Conservation (phyloP, 83 land plant species). For the Isoetes engelmannii region DNA sequence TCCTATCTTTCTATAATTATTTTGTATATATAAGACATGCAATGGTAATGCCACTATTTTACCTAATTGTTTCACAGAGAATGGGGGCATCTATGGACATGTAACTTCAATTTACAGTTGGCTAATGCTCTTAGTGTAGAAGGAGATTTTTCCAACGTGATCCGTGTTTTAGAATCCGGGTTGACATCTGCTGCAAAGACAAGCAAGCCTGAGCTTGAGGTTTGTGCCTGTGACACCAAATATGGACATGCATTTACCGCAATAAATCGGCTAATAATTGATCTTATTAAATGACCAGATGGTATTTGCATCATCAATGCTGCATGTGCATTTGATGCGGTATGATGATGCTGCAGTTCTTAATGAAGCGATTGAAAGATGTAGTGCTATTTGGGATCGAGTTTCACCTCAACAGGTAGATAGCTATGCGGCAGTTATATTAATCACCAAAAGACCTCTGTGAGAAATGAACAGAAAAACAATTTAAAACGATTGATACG, state of each 20-base stretch:
- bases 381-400: constrained; percentile 54
- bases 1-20: neutral
- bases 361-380: constrained; percentile 37
- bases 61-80: constrained; percentile 29
- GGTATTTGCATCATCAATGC: constrained; percentile 74
- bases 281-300: constrained; percentile 35
- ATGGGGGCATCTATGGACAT: constrained; percentile 61
- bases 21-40: neutral
- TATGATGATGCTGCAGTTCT: constrained; percentile 57
- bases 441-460: neutral
- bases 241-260: neutral
- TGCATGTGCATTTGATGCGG: constrained; percentile 83
- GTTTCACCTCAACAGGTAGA: constrained; percentile 54
- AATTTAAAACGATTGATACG: neutral
- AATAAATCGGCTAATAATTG: neutral
- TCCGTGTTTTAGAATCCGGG: constrained; percentile 56
- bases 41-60: neutral
- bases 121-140: constrained; percentile 76
- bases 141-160: constrained; percentile 59
- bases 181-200: constrained; percentile 41
- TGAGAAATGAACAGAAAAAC: neutral
- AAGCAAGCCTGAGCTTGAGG: constrained; percentile 58
- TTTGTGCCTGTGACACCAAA: constrained; percentile 11
- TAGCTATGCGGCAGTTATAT: neutral
- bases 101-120: constrained; percentile 89